Evolutionary conservation across 2,329 filamentous ascomycete species (phyloP).

Genomic region (Dichotomopilus funicola): DNA sequence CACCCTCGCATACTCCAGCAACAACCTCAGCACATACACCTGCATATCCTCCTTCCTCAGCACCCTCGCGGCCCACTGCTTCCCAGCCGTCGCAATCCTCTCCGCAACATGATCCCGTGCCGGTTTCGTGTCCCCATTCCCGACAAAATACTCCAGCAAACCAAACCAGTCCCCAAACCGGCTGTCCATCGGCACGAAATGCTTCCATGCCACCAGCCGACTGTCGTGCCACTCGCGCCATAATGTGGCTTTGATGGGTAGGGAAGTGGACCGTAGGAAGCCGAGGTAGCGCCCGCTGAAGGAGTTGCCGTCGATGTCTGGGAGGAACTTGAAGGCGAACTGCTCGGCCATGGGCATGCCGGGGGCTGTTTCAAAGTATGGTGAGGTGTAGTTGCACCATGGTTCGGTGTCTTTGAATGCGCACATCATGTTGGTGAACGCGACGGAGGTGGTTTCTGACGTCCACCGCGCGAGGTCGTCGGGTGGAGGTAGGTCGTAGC

Average conservation of each 20-base stretch:
- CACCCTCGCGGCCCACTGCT: slow-evolving; percentile 62
- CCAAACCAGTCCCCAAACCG: slow-evolving; percentile 65
- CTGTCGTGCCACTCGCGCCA: slow-evolving; percentile 78
- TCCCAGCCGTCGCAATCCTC: slow-evolving; percentile 58
- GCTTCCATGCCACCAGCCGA: slow-evolving; percentile 67
- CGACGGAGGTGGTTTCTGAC: slow-evolving; percentile 41
- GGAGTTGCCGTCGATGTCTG: slow-evolving; percentile 70
- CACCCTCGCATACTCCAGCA: slow-evolving; percentile 57
- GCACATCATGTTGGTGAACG: slow-evolving; percentile 51
- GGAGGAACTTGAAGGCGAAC: slow-evolving; percentile 60
- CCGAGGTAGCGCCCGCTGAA: slow-evolving; percentile 63
- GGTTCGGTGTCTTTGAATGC: slow-evolving; percentile 30
- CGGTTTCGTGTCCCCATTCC: slow-evolving; percentile 5
- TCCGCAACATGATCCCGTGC: slow-evolving; percentile 53
- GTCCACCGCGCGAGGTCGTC: slow-evolving; percentile 45
- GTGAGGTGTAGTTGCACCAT: slow-evolving; percentile 43
- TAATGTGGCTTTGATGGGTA: slow-evolving; percentile 72
- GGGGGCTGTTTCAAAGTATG: slow-evolving; percentile 35
- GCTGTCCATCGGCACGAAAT: slow-evolving; percentile 75
- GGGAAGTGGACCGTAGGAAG: slow-evolving; percentile 61
- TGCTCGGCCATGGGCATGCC: slow-evolving; percentile 38
- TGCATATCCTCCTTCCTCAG: slow-evolving; percentile 67
- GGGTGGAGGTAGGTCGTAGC: not conserved
- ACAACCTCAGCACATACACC: slow-evolving; percentile 59
- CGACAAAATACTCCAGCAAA: slow-evolving; percentile 66